Evolutionary conservation across 2,329 filamentous ascomycete species (phyloP).

Genomic region (Nannizzia gypsea): DNA sequence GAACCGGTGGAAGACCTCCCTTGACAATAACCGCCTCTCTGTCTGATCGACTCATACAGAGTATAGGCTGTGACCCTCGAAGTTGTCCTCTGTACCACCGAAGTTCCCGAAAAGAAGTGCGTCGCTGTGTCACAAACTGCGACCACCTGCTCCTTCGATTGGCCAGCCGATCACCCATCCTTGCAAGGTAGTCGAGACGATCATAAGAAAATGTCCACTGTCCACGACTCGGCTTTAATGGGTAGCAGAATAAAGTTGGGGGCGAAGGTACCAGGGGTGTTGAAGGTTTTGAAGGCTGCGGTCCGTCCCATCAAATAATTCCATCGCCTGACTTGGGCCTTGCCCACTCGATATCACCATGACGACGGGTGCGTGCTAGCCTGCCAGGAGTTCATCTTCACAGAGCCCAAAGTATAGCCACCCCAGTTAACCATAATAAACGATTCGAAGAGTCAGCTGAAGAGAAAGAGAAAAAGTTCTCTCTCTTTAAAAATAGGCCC

Average conservation of each 20-base stretch:
- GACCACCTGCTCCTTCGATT: neutral
- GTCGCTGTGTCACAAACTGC: constrained; percentile 2
- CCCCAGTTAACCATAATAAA: neutral
- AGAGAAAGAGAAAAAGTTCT: neutral
- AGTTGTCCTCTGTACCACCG: neutral
- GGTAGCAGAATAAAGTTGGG: constrained; percentile 2
- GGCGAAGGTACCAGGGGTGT: neutral
- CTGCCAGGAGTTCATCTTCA: neutral
- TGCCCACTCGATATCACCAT: neutral
- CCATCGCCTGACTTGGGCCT: neutral
- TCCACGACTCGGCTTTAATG: constrained; percentile 1
- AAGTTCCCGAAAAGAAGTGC: neutral
- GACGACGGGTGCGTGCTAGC: neutral
- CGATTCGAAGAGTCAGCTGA: neutral
- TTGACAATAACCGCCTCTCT: neutral
- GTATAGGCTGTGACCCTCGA: neutral
- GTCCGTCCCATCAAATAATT: constrained; percentile 1
- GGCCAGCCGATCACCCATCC: neutral
- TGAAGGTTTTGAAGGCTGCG: neutral
- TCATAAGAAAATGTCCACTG: constrained; percentile 1
- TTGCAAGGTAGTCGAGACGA: neutral
- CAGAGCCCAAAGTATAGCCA: neutral
- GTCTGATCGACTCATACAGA: neutral
- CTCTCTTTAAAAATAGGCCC: neutral
- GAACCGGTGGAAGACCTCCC: neutral